These are phyloP conservation scores for Exophiala sp. DNA, from an alignment of 2,329 filamentous ascomycete species.

Conservation along the genomic window DNA sequence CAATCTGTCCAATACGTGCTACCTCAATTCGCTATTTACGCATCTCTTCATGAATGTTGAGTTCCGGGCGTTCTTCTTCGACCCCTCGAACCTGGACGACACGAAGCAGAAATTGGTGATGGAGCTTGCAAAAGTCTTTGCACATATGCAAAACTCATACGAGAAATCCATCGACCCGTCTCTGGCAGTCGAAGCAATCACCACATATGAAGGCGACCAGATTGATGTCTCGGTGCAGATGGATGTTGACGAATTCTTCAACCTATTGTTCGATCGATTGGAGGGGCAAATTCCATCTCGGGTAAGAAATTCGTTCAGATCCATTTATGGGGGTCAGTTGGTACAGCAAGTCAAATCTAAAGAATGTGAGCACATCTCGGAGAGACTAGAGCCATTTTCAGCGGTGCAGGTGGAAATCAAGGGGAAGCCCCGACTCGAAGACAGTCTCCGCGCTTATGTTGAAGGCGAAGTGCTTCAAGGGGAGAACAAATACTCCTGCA, in stretches of 20 bases:
- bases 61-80: conserved; percentile 81
- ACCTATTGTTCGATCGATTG: conserved; percentile 85
- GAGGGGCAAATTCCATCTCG: conserved; percentile 72
- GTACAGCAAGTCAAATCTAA: conserved; percentile 95
- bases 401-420: conserved; percentile 96
- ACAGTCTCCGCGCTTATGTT: conserved; percentile 92
- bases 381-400: conserved; percentile 83
- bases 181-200: conserved; percentile 69
- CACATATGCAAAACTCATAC: conserved; percentile 78
- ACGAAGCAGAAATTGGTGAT: conserved; percentile 65
- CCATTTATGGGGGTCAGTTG: conserved; percentile 86
- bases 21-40: conserved; percentile 89
- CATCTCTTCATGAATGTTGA: conserved; percentile 94
- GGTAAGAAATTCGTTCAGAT: conserved; percentile 70
- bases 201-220: conserved; percentile 73
- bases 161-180: conserved; percentile 70
- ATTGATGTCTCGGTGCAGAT: conserved; percentile 91
- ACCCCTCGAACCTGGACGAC: conserved; percentile 51
- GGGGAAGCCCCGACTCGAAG: conserved; percentile 76
- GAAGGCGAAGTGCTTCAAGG: conserved; percentile 96
- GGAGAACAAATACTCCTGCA: conserved; percentile 98
- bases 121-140: conserved; percentile 79
- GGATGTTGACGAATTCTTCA: conserved; percentile 98
- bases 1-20: conserved; percentile 95
- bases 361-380: conserved; percentile 90